Evolutionary conservation across 129 eudicot species (phyloP).

Genomic region (Saposhnikovia divaricata): DNA sequence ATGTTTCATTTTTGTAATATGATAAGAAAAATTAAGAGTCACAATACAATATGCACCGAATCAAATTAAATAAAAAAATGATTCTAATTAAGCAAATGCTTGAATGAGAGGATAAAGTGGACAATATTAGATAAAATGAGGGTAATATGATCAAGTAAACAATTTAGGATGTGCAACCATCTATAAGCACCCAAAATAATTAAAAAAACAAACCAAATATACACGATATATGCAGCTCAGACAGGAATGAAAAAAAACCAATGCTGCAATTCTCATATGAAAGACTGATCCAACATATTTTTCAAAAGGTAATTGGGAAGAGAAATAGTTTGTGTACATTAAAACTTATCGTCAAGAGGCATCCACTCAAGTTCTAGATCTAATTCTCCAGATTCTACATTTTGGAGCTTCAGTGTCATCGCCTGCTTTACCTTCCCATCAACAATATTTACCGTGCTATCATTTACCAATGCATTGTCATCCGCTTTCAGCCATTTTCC

Average conservation of each 20-base stretch:
- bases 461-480: constrained; percentile 73
- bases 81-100: too few relatives aligned
- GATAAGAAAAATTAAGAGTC: too few relatives aligned
- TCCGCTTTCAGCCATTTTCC: constrained; percentile 35
- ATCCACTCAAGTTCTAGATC: constrained; percentile 76
- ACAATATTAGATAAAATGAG: too few relatives aligned
- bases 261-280: neutral
- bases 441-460: constrained; percentile 10
- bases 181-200: too few relatives aligned
- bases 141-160: too few relatives aligned
- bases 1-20: too few relatives aligned
- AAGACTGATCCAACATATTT: constrained; percentile 10
- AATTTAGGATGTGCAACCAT: too few relatives aligned
- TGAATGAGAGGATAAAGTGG: too few relatives aligned
- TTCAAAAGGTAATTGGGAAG: neutral
- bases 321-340: neutral
- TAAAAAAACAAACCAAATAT: too few relatives aligned
- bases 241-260: neutral
- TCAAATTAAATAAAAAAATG: too few relatives aligned
- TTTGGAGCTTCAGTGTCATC: constrained; percentile 67
- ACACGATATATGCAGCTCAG: neutral
- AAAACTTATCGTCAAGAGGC: constrained; percentile 55
- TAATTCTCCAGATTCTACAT: constrained; percentile 89
- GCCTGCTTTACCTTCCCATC: constrained; percentile 79
- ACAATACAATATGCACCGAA: too few relatives aligned